Conservation (phyloP, 75 land plant genomes). For the Ceratopteris richardii region DNA sequence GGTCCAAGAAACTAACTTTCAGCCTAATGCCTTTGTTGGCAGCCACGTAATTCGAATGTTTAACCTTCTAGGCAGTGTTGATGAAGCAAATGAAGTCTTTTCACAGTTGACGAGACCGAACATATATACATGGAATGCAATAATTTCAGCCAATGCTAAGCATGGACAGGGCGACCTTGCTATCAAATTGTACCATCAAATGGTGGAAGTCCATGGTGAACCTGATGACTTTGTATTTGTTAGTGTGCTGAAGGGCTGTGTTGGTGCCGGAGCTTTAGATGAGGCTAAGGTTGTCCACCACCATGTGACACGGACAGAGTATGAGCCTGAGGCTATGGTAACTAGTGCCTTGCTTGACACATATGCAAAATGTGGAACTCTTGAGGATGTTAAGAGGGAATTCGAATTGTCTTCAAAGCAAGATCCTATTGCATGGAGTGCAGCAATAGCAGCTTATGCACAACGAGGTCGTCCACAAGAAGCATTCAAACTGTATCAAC, state of each 20-base stretch:
- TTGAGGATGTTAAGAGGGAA: not conserved
- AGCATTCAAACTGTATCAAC: constrained; percentile 3
- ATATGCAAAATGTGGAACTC: constrained; percentile 8
- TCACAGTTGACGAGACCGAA: not conserved
- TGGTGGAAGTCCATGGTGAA: not conserved
- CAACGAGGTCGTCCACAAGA: not conserved
- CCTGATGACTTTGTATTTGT: constrained; percentile 3
- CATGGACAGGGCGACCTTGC: constrained; percentile 2
- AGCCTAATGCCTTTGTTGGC: not conserved
- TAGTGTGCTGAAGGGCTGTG: not conserved
- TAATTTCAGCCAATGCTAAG: constrained; percentile 1
- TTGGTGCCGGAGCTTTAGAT: not conserved
- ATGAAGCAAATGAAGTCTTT: constrained; percentile 5
- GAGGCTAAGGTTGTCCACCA: constrained; percentile 2
- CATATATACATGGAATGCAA: not conserved
- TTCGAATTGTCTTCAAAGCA: constrained; percentile 2
- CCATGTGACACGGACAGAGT: not conserved
- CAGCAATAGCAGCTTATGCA: constrained; percentile 6
- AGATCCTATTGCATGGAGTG: constrained; percentile 5
- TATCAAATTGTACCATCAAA: constrained; percentile 1
- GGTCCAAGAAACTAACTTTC: constrained; percentile 1
- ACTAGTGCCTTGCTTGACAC: not conserved
- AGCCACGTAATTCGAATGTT: not conserved
- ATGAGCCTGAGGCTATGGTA: constrained; percentile 5
- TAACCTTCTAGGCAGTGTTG: constrained; percentile 1